Evolutionary conservation across 257 asterid genomes (phyloP), one percentile per base, ranked within the genome.

Genomic region (Avicennia marina): DNA sequence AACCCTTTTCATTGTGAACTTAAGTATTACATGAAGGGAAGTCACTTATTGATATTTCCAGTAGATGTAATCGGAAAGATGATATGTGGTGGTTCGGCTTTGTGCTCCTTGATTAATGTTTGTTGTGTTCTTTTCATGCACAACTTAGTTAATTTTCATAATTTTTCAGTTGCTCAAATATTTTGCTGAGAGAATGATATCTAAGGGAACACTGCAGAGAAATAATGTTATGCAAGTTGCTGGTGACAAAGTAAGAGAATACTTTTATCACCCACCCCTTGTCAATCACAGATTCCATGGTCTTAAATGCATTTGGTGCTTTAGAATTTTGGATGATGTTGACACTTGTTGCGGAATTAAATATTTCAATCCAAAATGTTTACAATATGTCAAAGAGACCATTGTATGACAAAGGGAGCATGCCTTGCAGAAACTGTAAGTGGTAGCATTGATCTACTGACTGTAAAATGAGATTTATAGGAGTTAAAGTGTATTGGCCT

Each of bases 161-260:
- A 16, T 66, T 29, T 56, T 65, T 66, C 81, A 87, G 96, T 46
- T 84, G 74, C 71, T 75, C 55, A 71, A 65, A 11, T 87, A 80
- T 76, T 84, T 87, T 80, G 76, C 87, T 64, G 79, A 75, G 65
- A 75, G 96, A 63, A 85, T 49, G 89, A 85, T 87, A 67, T 78
- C 96, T 7, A 75, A 67, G 74, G 74, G 75, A 67, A 87, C 87
- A 59, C 70, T 88, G 63, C 57, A 69, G 68, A 80, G 87, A 66
- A 88, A 85, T 56, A 31, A 69, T 44, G 90, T 87, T 44, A 81
- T 84, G 94, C 95, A 87, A 76, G 76, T 69, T 56, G 73, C 68
- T 39, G 86, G 81, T 59, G 70, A 65, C 60, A 68, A 71, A 94
- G 95, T 84, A 50, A 62, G 81, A 57, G 29, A 31, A n/a, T n/a